Evolutionary conservation across 2,329 filamentous ascomycete genomes (phyloP), one percentile per base, ranked within the genome.

Genomic region (Malbranchea zuffiana): DNA sequence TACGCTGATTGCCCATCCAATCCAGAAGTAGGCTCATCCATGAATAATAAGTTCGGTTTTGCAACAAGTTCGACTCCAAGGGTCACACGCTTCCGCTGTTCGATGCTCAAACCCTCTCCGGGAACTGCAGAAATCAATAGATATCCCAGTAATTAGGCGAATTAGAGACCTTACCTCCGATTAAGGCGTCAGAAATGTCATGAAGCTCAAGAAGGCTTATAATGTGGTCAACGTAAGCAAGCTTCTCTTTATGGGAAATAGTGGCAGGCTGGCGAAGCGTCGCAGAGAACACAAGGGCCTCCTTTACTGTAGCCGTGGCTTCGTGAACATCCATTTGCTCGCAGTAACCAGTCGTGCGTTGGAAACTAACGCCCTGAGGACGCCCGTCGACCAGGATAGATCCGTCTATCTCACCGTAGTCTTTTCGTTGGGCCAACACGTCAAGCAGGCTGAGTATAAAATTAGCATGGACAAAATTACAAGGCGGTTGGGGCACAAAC

Each of bases 61-160:
- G 87, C 87, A 28, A 84, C 87, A 17, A 96, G 71, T 56, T 96
- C 88, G 13, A 95, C 87, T 60, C 85, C 88, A 45, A 95, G 93
- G 0, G 87, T 95, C 5, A 94, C 70, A 50, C 84, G 81, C 55
- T 78, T 78, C 11, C 74, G 67, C 54, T 78, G 74, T 53, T 78
- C 74, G 16, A 73, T 69, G 40, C 72, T 73, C 26, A 73, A 61
- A 65, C 69, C 55, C 66, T 90, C 83, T 43, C 86, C 86, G 5
- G 83, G n/a, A n/a, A n/a, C n/a, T n/a, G n/a, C n/a, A n/a, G n/a
- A n/a, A n/a, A n/a, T 83, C 6, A 30, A 10, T 30, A 13, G 23
- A 25, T 25, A 25, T 25, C 7, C n/a, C 23, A 25, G 23, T 25
- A 25, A 7, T 25, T n/a, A 25, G n/a, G n/a, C n/a, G n/a, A 6